These are phyloP conservation scores for Phytophthora citricola DNA, from an alignment of 352 stramenopile genomes.

Conservation along the genomic window DNA sequence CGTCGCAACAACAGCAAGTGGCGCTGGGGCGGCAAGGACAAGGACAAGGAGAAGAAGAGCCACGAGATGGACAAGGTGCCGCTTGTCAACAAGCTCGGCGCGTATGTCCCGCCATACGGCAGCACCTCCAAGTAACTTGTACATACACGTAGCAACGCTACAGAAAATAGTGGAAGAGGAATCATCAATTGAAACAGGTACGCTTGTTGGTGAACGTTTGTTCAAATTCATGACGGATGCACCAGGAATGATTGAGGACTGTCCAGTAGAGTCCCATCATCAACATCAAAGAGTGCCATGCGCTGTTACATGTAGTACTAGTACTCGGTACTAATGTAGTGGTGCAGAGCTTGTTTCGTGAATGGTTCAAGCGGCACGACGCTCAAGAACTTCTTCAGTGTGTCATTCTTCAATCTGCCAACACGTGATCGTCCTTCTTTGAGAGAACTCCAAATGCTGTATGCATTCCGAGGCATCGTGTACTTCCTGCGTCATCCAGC, in stretches of 20 bases:
- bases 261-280: constrained; percentile 13
- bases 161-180: neutral
- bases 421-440: too few species aligned
- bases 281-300: neutral
- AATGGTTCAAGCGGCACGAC: neutral
- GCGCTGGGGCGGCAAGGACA: constrained; percentile 23
- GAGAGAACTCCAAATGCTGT: constrained; percentile 3
- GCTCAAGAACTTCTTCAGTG: constrained; percentile 2
- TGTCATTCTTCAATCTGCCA: constrained; percentile 4
- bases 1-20: constrained; percentile 28
- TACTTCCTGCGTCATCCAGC: constrained; percentile 53
- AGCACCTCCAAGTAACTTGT: constrained; percentile 34
- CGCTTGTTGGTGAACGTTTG: too few species aligned
- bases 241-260: neutral
- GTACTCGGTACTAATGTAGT: too few species aligned
- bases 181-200: too few species aligned
- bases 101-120: constrained; percentile 41
- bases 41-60: constrained; percentile 16
- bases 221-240: neutral
- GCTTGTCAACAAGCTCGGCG: constrained; percentile 38
- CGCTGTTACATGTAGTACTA: neutral
- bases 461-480: constrained; percentile 39
- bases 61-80: constrained; percentile 30
- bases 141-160: neutral
- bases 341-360: neutral